Evolutionary conservation across 2,329 filamentous ascomycete species (phyloP).

Genomic region (Moelleriella libera): DNA sequence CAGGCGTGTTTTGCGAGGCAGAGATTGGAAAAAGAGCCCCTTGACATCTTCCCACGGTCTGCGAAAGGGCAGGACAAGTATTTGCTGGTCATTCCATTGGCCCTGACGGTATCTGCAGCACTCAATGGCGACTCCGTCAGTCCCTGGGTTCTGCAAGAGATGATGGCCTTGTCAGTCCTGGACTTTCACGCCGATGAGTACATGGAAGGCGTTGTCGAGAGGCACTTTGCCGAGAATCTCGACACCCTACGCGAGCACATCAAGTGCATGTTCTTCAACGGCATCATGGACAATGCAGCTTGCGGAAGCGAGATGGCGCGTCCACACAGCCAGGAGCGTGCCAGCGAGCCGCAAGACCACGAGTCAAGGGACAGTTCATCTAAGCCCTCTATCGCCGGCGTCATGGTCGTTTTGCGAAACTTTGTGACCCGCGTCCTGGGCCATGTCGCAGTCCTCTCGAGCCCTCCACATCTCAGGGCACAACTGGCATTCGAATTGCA

Average conservation of each 20-base stretch:
- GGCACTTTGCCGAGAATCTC: not conserved
- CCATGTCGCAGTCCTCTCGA: not conserved
- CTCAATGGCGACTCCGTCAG: not conserved
- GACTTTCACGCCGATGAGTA: conserved; percentile 4
- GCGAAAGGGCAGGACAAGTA: conserved; percentile 1
- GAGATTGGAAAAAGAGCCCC: not conserved
- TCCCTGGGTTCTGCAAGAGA: conserved; percentile 1
- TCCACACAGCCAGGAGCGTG: not conserved
- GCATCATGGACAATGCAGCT: not conserved
- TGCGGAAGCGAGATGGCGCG: not conserved
- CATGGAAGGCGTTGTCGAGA: conserved; percentile 3
- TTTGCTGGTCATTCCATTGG: conserved; percentile 4
- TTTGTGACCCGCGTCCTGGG: not conserved
- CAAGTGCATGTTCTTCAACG: not conserved
- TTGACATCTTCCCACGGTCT: not conserved
- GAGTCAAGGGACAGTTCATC: too few species aligned
- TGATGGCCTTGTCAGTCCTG: conserved; percentile 5
- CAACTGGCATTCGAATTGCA: not conserved
- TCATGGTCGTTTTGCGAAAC: not conserved
- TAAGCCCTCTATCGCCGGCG: too few species aligned
- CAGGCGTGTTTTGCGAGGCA: not conserved
- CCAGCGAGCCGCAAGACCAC: not conserved
- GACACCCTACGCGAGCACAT: not conserved
- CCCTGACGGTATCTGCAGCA: conserved; percentile 2
- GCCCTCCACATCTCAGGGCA: too few species aligned